Evolutionary conservation across 2,329 filamentous ascomycete species (phyloP), one percentile per base, ranked within the genome.

Genomic region (Sclerotinia glacialis): DNA sequence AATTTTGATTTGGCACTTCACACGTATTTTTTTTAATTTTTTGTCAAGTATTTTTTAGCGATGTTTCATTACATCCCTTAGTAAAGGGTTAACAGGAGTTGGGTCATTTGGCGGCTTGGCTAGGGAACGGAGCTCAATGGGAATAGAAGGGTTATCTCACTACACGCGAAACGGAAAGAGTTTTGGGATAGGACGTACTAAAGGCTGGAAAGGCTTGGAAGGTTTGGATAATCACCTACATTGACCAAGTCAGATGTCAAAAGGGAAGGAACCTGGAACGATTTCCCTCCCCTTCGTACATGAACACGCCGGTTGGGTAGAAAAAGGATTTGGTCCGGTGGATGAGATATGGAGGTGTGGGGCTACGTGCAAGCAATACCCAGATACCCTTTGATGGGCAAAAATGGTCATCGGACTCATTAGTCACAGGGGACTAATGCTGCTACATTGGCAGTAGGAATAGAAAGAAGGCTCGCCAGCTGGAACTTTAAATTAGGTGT

Each of bases 1-100:
- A 76, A 65, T 72, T 73, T 52, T 76, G 62, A 73, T 23, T 18
- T 12, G 14, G 31, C 31, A 23, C 3, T 37, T 14, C 8, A 61
- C 28, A 61, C 26, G 14, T 40, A 14, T 49, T 23, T 37, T 47
- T 60, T 18, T n/a, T n/a, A n/a, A 16, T 26, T 60, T 37, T 8
- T 40, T 49, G 49, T 26, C 28, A 37, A 49, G 42, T 44, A 61
- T 49, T 60, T 60, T 47, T 60, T 42, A 40, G 58, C 44, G 58
- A 37, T 26, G 14, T 60, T 49, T 60, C 28, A 60, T 23, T 14
- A 21, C 8, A 26, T 49, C 12, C 12, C 21, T 60, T 14, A 21
- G 18, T 11, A 18, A 37, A 37, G 14, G 44, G 44, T 18, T 8
- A 61, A 49, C 8, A 37, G 58, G 58, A 61, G 28, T 61, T 61